Conservation (phyloP, 495 filamentous ascomycete genomes). For the Neurospora sp. region DNA sequence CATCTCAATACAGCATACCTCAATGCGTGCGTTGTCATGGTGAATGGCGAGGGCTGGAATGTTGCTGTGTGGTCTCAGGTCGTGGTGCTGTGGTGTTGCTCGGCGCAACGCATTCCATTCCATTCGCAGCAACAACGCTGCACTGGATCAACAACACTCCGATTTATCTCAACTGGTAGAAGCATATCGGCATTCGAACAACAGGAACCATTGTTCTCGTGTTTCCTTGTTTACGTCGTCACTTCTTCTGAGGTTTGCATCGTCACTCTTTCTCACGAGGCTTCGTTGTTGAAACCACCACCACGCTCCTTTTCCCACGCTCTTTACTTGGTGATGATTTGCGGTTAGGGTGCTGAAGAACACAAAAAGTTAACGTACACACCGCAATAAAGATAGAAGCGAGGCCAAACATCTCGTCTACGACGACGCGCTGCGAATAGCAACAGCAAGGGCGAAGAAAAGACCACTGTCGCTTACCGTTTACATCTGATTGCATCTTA, state of each 20-base stretch:
- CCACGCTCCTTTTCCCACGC: neutral
- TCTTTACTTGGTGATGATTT: neutral
- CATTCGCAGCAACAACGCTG: neutral
- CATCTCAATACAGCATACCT: neutral
- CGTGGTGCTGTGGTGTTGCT: slow-evolving; percentile 3
- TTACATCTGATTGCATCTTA: neutral
- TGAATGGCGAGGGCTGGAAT: slow-evolving; percentile 2
- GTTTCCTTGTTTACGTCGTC: neutral
- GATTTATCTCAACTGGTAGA: neutral
- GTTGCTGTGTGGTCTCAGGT: neutral
- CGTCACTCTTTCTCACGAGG: neutral
- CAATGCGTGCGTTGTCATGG: neutral
- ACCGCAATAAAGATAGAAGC: neutral
- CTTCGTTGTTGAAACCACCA: neutral
- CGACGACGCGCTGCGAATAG: neutral
- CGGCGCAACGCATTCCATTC: slow-evolving; percentile 11
- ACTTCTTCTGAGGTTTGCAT: neutral
- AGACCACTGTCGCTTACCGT: neutral
- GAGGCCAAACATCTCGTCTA: neutral
- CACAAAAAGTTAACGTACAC: neutral
- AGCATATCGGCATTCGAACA: neutral
- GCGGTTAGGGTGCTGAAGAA: no score
- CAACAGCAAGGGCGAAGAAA: neutral
- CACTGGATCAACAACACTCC: neutral
- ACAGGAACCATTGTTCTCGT: neutral